Evolutionary conservation across 257 asterid species (phyloP), one percentile per base, ranked within the genome.

Genomic region (Perilla frutescens): DNA sequence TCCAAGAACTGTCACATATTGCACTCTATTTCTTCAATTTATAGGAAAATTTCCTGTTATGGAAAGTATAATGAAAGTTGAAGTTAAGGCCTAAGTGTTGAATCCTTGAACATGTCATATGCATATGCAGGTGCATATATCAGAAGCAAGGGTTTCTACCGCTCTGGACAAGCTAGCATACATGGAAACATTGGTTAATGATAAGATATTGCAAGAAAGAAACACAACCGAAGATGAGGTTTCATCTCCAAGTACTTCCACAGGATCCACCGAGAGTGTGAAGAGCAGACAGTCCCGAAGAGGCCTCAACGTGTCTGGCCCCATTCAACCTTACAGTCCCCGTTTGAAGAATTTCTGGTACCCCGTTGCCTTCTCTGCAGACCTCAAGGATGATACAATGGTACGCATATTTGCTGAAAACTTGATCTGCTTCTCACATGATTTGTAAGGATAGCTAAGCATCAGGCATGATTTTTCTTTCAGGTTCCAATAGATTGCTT

Each of bases 401-500:
- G 99, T 91, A 72, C 76, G 85, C 53, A 37, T 34, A 48, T 66
- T 77, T 66, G 3, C 39, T 7, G 9, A 49, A 44, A 26, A 29
- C 7, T 43, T 14, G 5, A 43, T 26, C 54, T 6, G 53, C 36
- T 43, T 29, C 5, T 63, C 9, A 43, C 29, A 11, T 4, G 10
- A 63, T 43, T 63, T 2, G 2, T 20, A 20, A 34, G 29, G 47
- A 5, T 39, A 71, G 50, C 49, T 37, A 59, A 43, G 68, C 6
- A 5, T 49, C 20, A 7, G 14, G 32, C 61, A n/a, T 60, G 56
- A 3, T 63, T 54, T 62, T 32, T 43, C 32, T 66, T 58, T 70
- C 86, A 93, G 98, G 80, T 90, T 39, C 98, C 98, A 6, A 73
- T 94, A 26, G 97, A 94, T 50, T 91, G 97, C 85, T 94, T 94